Conservation (phyloP, 805 yeast species). For the Hanseniaspora guilliermondii region DNA sequence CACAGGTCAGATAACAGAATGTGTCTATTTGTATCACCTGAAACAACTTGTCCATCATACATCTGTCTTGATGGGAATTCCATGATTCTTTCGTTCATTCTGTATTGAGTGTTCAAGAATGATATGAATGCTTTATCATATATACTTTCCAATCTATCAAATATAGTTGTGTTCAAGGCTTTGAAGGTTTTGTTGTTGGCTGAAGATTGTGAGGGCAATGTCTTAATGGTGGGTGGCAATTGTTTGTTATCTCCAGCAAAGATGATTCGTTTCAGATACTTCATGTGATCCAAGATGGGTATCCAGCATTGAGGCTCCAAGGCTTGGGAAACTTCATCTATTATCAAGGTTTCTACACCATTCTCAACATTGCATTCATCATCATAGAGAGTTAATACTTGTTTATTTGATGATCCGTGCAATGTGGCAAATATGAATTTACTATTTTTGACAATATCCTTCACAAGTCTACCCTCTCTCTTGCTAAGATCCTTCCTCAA, state of each 20-base stretch:
- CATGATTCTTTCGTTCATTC: conserved; percentile 78
- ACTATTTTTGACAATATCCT: conserved; percentile 45
- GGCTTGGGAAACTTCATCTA: conserved; percentile 92
- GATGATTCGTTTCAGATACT: conserved; percentile 42
- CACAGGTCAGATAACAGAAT: conserved; percentile 30
- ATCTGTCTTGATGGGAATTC: conserved; percentile 56
- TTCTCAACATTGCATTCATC: conserved; percentile 18
- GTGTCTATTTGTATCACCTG: conserved; percentile 46
- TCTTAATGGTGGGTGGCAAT: conserved; percentile 78
- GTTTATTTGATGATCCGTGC: conserved; percentile 76
- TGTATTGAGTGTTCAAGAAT: conserved; percentile 64
- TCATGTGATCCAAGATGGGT: conserved; percentile 58
- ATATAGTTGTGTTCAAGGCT: conserved; percentile 45
- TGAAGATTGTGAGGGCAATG: conserved; percentile 18
- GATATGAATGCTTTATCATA: conserved; percentile 38
- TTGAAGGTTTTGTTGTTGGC: not conserved
- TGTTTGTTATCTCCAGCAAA: conserved; percentile 92
- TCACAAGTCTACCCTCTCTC: conserved; percentile 53
- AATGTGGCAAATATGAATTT: conserved; percentile 70
- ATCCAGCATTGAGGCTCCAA: conserved; percentile 96
- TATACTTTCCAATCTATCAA: conserved; percentile 58
- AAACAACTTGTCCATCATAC: conserved; percentile 50
- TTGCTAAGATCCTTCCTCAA: conserved; percentile 56
- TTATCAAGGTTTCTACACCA: conserved; percentile 63
- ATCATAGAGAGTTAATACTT: conserved; percentile 42